phyloP scores from a whole-genome alignment of 345 rosid species.

The Anacardium occidentale region DNA sequence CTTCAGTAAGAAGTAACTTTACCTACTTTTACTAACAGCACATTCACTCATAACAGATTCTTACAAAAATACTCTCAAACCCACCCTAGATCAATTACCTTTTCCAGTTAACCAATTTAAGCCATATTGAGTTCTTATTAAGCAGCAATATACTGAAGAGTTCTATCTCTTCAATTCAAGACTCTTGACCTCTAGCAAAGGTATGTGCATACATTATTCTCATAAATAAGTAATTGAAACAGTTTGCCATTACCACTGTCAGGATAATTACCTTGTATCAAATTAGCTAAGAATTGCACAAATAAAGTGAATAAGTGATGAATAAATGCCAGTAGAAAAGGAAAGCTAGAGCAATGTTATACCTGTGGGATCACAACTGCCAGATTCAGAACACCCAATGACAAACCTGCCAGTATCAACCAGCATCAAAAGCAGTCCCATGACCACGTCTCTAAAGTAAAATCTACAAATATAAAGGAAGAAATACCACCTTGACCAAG shows the following conservation, averaged over 20 bases:
- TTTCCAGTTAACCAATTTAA: neutral
- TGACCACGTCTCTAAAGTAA: constrained; percentile 16
- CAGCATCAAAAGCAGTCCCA: constrained; percentile 20
- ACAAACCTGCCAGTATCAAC: constrained; percentile 63
- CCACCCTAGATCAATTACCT: neutral
- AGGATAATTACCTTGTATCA: neutral
- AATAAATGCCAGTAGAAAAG: neutral
- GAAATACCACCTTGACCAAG: constrained; percentile 83
- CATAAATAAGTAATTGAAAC: neutral
- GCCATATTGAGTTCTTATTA: too few species aligned
- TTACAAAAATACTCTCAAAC: neutral
- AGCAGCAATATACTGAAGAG: neutral
- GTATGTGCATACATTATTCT: neutral
- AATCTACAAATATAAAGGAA: constrained; percentile 15
- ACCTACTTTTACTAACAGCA: neutral
- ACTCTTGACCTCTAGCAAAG: neutral
- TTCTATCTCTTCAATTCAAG: neutral
- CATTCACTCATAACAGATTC: neutral
- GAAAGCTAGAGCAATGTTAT: constrained; percentile 10
- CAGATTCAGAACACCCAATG: constrained; percentile 92
- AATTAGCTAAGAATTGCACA: constrained; percentile 1
- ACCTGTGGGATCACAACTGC: constrained; percentile 98
- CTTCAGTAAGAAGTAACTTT: too few species aligned
- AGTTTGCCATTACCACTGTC: neutral
- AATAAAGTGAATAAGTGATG: neutral